phyloP scores from a whole-genome alignment of 2,329 filamentous ascomycete species.

The Hypoxylon sp. region DNA sequence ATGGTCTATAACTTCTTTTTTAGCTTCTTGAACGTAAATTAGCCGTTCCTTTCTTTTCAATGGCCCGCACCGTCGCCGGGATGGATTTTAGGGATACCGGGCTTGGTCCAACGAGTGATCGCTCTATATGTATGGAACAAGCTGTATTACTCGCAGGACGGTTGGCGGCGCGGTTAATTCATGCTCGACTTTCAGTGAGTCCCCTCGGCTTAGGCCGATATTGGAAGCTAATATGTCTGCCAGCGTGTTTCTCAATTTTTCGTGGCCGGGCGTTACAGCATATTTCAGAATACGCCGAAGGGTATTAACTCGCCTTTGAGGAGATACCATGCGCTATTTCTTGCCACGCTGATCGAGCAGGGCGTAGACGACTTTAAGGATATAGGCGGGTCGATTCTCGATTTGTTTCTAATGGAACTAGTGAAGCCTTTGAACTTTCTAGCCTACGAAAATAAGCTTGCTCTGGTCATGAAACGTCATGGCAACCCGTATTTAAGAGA shows the following conservation, averaged over 20 bases:
- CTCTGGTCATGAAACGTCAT: slow-evolving; percentile 61
- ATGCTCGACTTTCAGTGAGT: slow-evolving; percentile 60
- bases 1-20: slow-evolving; percentile 9
- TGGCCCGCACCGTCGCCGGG: slow-evolving; percentile 60
- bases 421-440: slow-evolving; percentile 64
- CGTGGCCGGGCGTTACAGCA: slow-evolving; percentile 62
- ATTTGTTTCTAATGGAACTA: slow-evolving; percentile 68
- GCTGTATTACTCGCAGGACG: slow-evolving; percentile 62
- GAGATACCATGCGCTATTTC: slow-evolving; percentile 66
- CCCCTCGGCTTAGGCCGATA: slow-evolving; percentile 25
- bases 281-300: slow-evolving; percentile 63
- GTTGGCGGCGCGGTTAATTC: slow-evolving; percentile 62
- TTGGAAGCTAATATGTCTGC: slow-evolving; percentile 44
- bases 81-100: slow-evolving; percentile 44
- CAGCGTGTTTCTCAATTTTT: slow-evolving; percentile 63
- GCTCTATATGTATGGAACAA: slow-evolving; percentile 60
- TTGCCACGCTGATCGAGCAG: slow-evolving; percentile 64
- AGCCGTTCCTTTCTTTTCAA: slow-evolving; percentile 63
- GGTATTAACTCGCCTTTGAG: slow-evolving; percentile 60
- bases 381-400: slow-evolving; percentile 61
- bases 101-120: slow-evolving; percentile 47
- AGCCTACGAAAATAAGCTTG: slow-evolving; percentile 66
- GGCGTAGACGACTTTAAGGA: slow-evolving; percentile 64
- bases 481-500: slow-evolving; percentile 62
- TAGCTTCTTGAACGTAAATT: slow-evolving; percentile 66